Base-by-base conservation (phyloP, 148 eudicot species). In the Polygonum maritimum region DNA sequence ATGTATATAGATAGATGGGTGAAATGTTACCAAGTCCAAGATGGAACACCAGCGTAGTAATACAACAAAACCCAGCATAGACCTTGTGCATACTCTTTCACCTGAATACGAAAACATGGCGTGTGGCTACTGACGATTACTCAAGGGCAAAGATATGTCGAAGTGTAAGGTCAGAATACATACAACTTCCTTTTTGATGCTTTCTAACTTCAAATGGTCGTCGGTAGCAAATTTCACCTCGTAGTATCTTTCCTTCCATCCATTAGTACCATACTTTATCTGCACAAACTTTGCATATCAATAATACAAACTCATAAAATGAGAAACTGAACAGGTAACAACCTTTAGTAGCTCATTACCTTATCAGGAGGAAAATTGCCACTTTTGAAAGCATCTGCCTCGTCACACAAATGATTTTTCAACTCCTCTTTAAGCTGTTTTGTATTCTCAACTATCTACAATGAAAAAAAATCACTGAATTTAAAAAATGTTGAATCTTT, bases 161-260 rank as follows among this genome's bases (percentile, higher is more conserved):
- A 10, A 22, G 11, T 16, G 4, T 41, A 44, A 36, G 57, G n/a
- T 76, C 3, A 2, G 16, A 63, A 19, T 21, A 41, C 79, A 69
- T 79, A 88, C 91, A 54, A 85, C 31, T 52, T 15, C 19, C 70
- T 76, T 85, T 63, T 86, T 79, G 0, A 52, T 71, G 52, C 49
- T 12, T 67, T 84, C 86, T 1, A 76, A 70, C 0, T 82, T 83
- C 4, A 26, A 52, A 11, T 74, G 41, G 3, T 38, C 57, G 3
- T 78, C 71, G 1, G 76, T 79, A n/a, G 47, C 78, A 76, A 88
- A 84, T 41, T 88, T 88, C 60, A 74, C 82, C 49, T 52, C 67
- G 71, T 88, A 88, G 10, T 84, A 88, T 63, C 91, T 77, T 2
- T 85, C 78, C 31, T 18, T 82, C 84, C 84, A 82, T 6, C 91